Evolutionary conservation across 176 grass and related monocot genomes (phyloP), one percentile per base, ranked within the genome.

Genomic region (Triticum monococcum): DNA sequence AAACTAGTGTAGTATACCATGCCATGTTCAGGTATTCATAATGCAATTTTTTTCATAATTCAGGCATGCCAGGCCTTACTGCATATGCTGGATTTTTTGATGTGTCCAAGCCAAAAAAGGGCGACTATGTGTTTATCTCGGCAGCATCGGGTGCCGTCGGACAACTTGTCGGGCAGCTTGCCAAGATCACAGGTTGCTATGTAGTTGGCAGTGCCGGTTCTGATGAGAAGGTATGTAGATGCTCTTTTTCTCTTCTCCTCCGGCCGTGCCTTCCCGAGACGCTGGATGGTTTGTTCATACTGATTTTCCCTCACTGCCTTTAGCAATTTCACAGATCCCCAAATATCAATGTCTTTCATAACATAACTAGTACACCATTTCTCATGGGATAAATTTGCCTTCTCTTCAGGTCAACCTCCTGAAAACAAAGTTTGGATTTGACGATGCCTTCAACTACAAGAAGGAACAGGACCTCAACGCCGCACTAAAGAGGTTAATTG

Each of bases 391-490:
- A 24, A 72, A 41, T 72, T 72, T 72, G 68, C 10, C 64, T 23
- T 13, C 10, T 12, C 43, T 18, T 33, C 28, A 77, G 74, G 74
- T 77, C 48, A 33, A 33, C 4, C 45, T 77, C 8, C 25, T 77
- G 18, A 77, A 77, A 32, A 33, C 17, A 31, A 77, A 77, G 48
- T 77, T 77, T 77, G 75, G 48, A 12, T 77, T 77, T 8, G 18
- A 56, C 4, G 48, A 54, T 12, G 75, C 75, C 5, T 77, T 77
- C 75, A 77, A 77, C 28, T 77, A 77, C 75, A 77, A 77, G 28
- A 12, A 33, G 75, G 75, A 77, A 28, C 28, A 54, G 4, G 75
- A 77, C 75, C 28, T 77, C 26, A 54, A 77, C 9, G 48, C 48
- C 0, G 5, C 75, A 72, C 69, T 72, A 37, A 72, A 72, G 69